A percentile compares a stretch with the other conserved stretches of the same genome.
Evolutionary conservation across 495 filamentous ascomycete genomes (phyloP).

Genomic region (Monascus purpureus): DNA sequence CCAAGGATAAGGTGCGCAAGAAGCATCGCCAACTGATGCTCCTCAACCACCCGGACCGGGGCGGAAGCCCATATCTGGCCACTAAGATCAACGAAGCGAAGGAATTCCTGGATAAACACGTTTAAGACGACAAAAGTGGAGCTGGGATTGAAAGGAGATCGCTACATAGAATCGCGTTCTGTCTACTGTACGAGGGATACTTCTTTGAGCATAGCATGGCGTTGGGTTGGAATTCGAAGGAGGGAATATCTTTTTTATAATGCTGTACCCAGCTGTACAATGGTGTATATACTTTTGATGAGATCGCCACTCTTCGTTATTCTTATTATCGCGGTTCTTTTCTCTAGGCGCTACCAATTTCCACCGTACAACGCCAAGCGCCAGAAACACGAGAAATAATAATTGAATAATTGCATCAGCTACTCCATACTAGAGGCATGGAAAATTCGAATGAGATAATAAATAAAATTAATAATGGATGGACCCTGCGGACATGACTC

Average conservation of each 20-base stretch:
- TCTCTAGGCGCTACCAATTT: too few relatives aligned
- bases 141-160: neutral
- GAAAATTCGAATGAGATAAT: too few relatives aligned
- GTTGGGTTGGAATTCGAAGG: conserved; percentile 23
- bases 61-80: conserved; percentile 89
- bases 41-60: conserved; percentile 93
- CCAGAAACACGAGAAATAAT: too few relatives aligned
- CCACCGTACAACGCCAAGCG: too few relatives aligned
- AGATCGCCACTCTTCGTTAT: conserved; percentile 35
- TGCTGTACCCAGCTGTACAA: conserved; percentile 6
- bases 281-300: conserved; percentile 16
- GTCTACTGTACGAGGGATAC: neutral
- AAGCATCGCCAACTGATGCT: conserved; percentile 95
- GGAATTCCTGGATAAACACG: conserved; percentile 77
- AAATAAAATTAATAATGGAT: too few relatives aligned
- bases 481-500: too few relatives aligned
- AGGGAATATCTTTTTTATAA: conserved; percentile 12
- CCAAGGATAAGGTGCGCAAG: conserved; percentile 88
- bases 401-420: too few relatives aligned
- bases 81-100: conserved; percentile 98
- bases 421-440: too few relatives aligned
- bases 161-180: neutral
- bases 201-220: conserved; percentile 33
- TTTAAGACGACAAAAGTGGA: conserved; percentile 5
- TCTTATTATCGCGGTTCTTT: too few relatives aligned